Evolutionary conservation across 768 basidiomycete species (phyloP).

Genomic region (Tremella mesenterica): DNA sequence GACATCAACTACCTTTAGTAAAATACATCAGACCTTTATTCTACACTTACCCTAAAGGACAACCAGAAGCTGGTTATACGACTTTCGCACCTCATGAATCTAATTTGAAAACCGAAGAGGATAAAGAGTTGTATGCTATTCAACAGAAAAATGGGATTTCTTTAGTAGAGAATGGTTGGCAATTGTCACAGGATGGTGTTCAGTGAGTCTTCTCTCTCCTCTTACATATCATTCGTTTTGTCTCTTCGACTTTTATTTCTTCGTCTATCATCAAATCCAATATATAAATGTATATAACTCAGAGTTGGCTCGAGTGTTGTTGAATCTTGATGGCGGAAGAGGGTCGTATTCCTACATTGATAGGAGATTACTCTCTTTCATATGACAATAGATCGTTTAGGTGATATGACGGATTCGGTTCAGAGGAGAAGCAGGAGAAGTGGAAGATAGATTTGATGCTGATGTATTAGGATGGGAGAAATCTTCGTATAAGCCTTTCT

Average conservation of each 20-base stretch:
- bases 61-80: constrained; percentile 5
- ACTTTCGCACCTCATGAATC: constrained; percentile 4
- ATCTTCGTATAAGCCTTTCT: constrained; percentile 9
- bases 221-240: background rate
- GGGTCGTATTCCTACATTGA: too few relatives aligned
- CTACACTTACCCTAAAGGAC: constrained; percentile 6
- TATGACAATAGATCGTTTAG: too few relatives aligned
- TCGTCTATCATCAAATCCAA: too few relatives aligned
- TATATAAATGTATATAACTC: too few relatives aligned
- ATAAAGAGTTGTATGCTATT: constrained; percentile 1
- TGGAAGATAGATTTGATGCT: background rate
- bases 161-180: constrained; percentile 9
- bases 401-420: too few relatives aligned
- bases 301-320: too few relatives aligned
- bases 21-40: constrained; percentile 34
- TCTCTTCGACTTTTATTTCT: too few relatives aligned
- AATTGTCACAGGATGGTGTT: constrained; percentile 9
- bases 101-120: constrained; percentile 1
- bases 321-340: too few relatives aligned
- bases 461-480: constrained; percentile 6
- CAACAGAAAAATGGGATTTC: constrained; percentile 9
- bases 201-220: constrained; percentile 4
- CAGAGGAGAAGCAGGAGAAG: background rate
- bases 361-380: too few relatives aligned
- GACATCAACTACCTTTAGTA: constrained; percentile 1